Evolutionary conservation across 208 protist genomes (phyloP), one percentile per base, ranked within the genome.

Genomic region (Trypanosoma cruzi): DNA sequence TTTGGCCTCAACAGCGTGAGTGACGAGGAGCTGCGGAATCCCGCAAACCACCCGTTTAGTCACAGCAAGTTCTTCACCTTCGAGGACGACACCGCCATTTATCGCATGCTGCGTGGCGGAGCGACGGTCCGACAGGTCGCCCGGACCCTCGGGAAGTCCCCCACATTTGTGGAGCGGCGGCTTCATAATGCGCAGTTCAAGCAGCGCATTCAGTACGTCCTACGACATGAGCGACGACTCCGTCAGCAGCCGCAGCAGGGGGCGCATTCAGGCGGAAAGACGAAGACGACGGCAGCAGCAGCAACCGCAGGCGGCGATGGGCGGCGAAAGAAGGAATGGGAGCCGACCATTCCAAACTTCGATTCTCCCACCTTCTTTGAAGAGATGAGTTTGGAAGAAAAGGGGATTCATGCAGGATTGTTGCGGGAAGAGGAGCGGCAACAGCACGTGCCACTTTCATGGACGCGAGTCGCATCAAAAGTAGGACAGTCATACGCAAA

Each of bases 141-240:
- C 14, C 82, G 90, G 11, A 92, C 88, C 20, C 72, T 96, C n/a
- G 87, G 90, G 58, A 96, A 92, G 79, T 77, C 90, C 0, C 74
- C 86, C 10, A 94, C 90, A 0, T 94, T 96, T 74, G 71, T 96
- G 2, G 88, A 96, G 77, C 66, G 77, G 36, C 84, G 90, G 1
- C 79, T 96, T 34, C 86, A 96, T 52, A 94, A 94, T 60, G 86
- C 88, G 37, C 90, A 96, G 80, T 96, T 96, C 42, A 92, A 92
- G 66, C 79, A 84, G 49, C 86, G 90, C 14, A 81, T 96, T n/a
- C 88, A 91, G 71, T 91, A 93, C 73, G 63, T 93, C 0, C 68
- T 96, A 34, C 75, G 85, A 0, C 73, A 81, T 44, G 86, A 92
- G 59, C 88, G 83, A 64, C 76, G 81, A 5, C 31, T 22, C 4